Evolutionary conservation across 306 rosid species (phyloP), one percentile per base, ranked within the genome.

Genomic region (Boehmeria nivea): DNA sequence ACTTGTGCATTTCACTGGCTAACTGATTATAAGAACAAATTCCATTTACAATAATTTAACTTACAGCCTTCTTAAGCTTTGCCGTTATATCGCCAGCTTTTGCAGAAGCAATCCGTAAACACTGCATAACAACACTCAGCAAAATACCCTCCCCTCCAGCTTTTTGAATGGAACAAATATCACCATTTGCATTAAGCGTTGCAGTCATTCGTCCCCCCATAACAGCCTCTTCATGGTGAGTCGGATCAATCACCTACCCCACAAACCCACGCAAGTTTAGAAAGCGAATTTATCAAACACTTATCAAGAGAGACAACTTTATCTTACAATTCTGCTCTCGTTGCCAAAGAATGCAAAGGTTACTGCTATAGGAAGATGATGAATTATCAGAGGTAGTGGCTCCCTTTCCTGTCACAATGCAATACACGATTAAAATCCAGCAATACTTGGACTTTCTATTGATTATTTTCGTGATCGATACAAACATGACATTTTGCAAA

Each of bases 141-240:
- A 44, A 62, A 23, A 86, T 65, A 65, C 85, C 91, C 59, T 82
- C 85, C 19, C 95, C 95, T 5, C 98, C 98, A 54, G 94, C 87
- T 70, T 90, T 87, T 62, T 84, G 98, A 82, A 90, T 83, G 22
- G 98, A 75, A 73, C 98, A 90, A 66, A 90, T 73, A 57, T 90
- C 98, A 33, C 93, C 87, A 42, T 71, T 90, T 7, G 87, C 76
- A 65, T 90, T 90, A 42, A 90, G 76, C 23, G 95, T 87, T 4
- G 85, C 78, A 33, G 98, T 90, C 98, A 90, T 84, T 57, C 94
- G 80, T 25, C 94, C 95, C 13, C 88, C 87, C 91, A 87, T 87
- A 51, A 90, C 81, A 64, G 87, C 78, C 78, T 90, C 94, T 76
- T 90, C 98, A 24, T 61, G 71, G 74, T 87, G 72, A 47, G 94